Percentiles rank a stretch among this genome's conserved stretches.
Evolutionary conservation across 225 moss, liverwort and hornwort genomes (phyloP).

Genomic region (Anthoceros angustus): DNA sequence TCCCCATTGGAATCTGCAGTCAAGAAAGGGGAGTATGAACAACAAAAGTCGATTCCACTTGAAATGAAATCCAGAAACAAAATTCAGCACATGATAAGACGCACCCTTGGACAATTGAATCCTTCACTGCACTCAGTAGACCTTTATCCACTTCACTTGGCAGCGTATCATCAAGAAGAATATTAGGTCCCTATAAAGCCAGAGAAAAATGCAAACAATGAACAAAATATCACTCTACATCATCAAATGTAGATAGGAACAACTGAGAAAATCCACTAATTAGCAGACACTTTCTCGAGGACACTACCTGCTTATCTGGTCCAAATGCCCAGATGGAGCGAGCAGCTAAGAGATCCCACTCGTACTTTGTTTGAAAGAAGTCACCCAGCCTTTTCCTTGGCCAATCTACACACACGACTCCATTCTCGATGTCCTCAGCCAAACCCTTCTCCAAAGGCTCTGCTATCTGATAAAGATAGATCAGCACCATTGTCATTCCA

Average conservation of each 20-base stretch:
- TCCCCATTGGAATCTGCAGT: constrained; percentile 91
- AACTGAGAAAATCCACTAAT: not conserved
- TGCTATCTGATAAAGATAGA: constrained; percentile 53
- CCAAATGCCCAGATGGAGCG: constrained; percentile 99
- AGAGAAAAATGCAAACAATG: not conserved
- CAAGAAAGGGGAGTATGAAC: not conserved
- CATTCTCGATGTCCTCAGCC: constrained; percentile 95
- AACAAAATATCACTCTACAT: not conserved
- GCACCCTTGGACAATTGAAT: constrained; percentile 98
- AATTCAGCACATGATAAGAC: constrained; percentile 3
- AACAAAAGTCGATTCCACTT: not conserved
- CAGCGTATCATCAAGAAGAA: constrained; percentile 81
- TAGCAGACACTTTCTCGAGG: not conserved
- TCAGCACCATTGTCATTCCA: not conserved
- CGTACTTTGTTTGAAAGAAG: constrained; percentile 89
- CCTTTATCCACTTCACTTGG: constrained; percentile 98
- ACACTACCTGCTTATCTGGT: constrained; percentile 80
- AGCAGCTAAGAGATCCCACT: constrained; percentile 98
- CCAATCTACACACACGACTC: constrained; percentile 81
- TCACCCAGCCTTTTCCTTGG: constrained; percentile 81
- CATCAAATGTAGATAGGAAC: not conserved
- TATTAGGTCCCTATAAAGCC: constrained; percentile 69
- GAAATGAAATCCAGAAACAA: not conserved
- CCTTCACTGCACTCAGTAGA: constrained; percentile 76
- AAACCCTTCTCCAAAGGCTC: constrained; percentile 94